These are phyloP conservation scores for Mycosarcoma mackinlayi DNA, from an alignment of 1,284 basidiomycete genomes.

Conservation along the genomic window DNA sequence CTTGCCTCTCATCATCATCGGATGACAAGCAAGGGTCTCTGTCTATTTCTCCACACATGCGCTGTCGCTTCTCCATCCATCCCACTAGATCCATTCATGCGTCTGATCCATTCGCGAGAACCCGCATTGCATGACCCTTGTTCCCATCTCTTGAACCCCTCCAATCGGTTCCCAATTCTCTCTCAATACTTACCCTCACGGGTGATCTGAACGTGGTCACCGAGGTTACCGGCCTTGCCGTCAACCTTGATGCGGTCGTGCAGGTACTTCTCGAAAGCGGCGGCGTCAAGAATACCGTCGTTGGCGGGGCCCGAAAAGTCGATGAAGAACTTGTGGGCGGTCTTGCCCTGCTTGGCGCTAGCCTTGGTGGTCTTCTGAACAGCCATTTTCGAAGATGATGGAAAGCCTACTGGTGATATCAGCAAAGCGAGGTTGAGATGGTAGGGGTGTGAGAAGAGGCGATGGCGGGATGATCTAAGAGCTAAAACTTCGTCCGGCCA, in stretches of 20 bases:
- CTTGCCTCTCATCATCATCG: too few species aligned
- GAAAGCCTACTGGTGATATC: conserved; percentile 51
- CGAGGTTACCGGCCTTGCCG: conserved; percentile 74
- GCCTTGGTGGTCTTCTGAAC: conserved; percentile 63
- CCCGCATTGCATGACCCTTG: too few species aligned
- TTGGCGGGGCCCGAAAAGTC: conserved; percentile 92
- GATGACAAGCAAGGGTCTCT: too few species aligned
- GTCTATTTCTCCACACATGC: too few species aligned
- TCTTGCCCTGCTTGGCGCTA: conserved; percentile 72
- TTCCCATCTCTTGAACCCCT: not conserved
- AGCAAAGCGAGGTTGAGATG: conserved; percentile 53
- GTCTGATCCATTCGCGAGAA: too few species aligned
- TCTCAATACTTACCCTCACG: conserved; percentile 67
- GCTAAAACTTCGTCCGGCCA: too few species aligned
- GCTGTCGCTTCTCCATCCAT: too few species aligned
- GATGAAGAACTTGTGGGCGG: conserved; percentile 89
- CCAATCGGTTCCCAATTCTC: too few species aligned
- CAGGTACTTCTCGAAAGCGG: conserved; percentile 90
- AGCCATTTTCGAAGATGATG: conserved; percentile 52
- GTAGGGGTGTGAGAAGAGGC: not conserved
- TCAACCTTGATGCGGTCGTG: conserved; percentile 93
- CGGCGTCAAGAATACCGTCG: conserved; percentile 90
- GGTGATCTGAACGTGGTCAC: conserved; percentile 69
- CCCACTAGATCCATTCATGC: too few species aligned
- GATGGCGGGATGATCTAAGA: not conserved